Evolutionary conservation across 805 yeast genomes (phyloP).

Genomic region (Candida nanaspora): DNA sequence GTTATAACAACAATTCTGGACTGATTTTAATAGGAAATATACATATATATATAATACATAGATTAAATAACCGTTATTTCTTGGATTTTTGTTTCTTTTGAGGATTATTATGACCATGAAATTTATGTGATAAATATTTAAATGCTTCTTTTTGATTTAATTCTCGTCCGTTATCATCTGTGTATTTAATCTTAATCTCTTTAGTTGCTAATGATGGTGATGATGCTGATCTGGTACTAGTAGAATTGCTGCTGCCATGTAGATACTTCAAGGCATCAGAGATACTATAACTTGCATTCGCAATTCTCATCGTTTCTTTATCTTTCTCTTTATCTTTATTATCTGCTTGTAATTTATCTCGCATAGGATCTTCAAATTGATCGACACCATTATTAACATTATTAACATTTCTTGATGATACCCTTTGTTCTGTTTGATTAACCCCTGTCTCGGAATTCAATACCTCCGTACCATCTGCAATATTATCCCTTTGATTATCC

Average conservation of each 20-base stretch:
- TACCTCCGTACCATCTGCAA: slow-evolving; percentile 10
- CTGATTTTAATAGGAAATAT: too few species aligned
- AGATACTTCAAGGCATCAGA: slow-evolving; percentile 5
- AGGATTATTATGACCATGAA: slow-evolving; percentile 48
- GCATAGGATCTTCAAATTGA: neutral
- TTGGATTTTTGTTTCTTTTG: neutral
- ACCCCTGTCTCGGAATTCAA: neutral
- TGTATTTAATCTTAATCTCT: slow-evolving; percentile 46
- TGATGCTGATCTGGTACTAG: slow-evolving; percentile 22
- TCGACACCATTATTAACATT: neutral
- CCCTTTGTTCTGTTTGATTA: too few species aligned
- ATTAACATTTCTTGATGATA: slow-evolving; percentile 5
- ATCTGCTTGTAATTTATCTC: neutral
- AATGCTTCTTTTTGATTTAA: slow-evolving; percentile 65
- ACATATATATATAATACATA: too few species aligned
- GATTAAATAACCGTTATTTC: too few species aligned
- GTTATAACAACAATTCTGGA: too few species aligned
- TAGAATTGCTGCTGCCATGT: neutral
- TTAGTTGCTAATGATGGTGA: too few species aligned
- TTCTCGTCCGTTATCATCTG: slow-evolving; percentile 55
- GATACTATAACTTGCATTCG: slow-evolving; percentile 1
- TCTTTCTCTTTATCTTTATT: neutral
- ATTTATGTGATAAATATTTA: slow-evolving; percentile 68
- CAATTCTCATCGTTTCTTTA: neutral
- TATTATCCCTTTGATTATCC: slow-evolving; percentile 12